phyloP scores from a whole-genome alignment of 2,329 filamentous ascomycete genomes.

The Colletotrichum orbiculare region DNA sequence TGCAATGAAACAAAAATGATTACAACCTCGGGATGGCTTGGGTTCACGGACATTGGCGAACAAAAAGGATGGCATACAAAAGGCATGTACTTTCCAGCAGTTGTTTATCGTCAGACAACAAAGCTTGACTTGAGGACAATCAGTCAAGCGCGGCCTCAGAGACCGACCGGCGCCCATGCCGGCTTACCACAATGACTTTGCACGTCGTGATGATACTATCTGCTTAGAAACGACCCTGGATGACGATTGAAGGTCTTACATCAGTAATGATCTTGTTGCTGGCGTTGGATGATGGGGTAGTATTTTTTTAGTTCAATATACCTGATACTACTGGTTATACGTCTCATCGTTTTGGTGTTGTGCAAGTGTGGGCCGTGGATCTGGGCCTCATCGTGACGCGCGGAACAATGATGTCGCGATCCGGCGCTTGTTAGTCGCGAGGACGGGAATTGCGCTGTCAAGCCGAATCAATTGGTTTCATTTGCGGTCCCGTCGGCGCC shows the following conservation, averaged over 20 bases:
- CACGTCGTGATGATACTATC: constrained; percentile 49
- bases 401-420: constrained; percentile 4
- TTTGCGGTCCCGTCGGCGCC: not conserved
- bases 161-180: constrained; percentile 77
- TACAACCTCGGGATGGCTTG: constrained; percentile 35
- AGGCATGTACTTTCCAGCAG: constrained; percentile 52
- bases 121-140: constrained; percentile 63
- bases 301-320: no score
- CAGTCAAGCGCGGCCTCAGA: constrained; percentile 77
- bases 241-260: constrained; percentile 1
- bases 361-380: not conserved
- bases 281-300: constrained; percentile 4
- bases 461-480: no score
- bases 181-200: constrained; percentile 59
- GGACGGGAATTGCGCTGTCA: no score
- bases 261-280: constrained; percentile 5
- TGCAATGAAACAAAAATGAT: constrained; percentile 27
- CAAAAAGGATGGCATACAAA: constrained; percentile 46
- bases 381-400: no score
- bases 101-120: constrained; percentile 56
- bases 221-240: not conserved
- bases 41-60: constrained; percentile 48
- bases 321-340: no score
- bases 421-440: no score
- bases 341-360: no score